Percentiles rank a stretch among this genome's conserved stretches.
These are phyloP conservation scores for Clonostachys solani DNA, from an alignment of 2,329 filamentous ascomycete genomes.

Conservation along the genomic window DNA sequence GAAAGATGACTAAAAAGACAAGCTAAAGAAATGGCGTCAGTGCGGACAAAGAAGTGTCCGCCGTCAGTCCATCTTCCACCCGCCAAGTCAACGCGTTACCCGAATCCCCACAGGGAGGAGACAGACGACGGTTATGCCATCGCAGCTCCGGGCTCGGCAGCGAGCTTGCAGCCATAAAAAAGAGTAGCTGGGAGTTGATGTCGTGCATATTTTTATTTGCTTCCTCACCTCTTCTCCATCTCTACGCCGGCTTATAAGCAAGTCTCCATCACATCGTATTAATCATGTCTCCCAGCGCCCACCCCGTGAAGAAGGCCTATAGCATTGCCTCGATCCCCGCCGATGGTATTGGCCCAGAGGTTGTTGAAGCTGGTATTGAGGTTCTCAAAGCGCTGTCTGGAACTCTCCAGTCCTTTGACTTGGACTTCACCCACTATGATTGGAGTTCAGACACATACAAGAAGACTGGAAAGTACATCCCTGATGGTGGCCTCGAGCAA, in stretches of 20 bases:
- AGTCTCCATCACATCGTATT: neutral
- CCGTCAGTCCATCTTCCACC: too few relatives aligned
- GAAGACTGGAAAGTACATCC: conserved; percentile 54
- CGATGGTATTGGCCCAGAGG: conserved; percentile 61
- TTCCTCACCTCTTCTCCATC: too few relatives aligned
- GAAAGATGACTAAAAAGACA: too few relatives aligned
- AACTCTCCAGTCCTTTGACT: conserved; percentile 50
- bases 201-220: too few relatives aligned
- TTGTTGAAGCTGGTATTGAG: conserved; percentile 55
- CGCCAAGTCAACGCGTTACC: too few relatives aligned
- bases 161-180: neutral
- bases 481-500: conserved; percentile 21
- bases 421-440: conserved; percentile 60
- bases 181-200: neutral
- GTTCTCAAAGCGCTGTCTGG: conserved; percentile 52
- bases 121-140: too few relatives aligned
- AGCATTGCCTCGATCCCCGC: conserved; percentile 57
- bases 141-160: neutral
- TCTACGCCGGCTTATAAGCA: neutral
- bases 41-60: too few relatives aligned
- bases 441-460: conserved; percentile 67
- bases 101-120: too few relatives aligned
- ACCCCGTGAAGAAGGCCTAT: conserved; percentile 25
- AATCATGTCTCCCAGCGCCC: conserved; percentile 1
- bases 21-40: too few relatives aligned